Conservation (phyloP, 805 yeast genomes). For the Pichia insulana region DNA sequence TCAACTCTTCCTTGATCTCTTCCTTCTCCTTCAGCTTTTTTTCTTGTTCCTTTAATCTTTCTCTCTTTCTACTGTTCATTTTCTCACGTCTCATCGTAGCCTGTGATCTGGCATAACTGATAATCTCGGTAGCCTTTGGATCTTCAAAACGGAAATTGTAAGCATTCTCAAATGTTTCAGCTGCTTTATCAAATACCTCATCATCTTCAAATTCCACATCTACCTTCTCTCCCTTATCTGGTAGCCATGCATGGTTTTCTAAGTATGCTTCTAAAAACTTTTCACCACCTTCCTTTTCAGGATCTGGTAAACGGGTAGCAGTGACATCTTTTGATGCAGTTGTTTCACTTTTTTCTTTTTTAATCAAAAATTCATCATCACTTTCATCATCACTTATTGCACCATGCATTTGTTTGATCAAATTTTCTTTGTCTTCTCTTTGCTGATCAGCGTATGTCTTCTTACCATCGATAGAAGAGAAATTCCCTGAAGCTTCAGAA, state of each 20-base stretch:
- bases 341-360: conserved; percentile 39
- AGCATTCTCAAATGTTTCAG: conserved; percentile 83
- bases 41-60: conserved; percentile 64
- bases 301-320: conserved; percentile 51
- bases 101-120: conserved; percentile 90
- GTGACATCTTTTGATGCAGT: conserved; percentile 14
- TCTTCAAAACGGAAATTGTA: conserved; percentile 95
- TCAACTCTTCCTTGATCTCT: conserved; percentile 51
- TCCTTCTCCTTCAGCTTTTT: conserved; percentile 41
- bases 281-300: conserved; percentile 46
- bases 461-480: conserved; percentile 41
- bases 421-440: conserved; percentile 60
- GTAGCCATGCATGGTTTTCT: conserved; percentile 82
- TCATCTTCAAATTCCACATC: conserved; percentile 49
- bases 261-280: conserved; percentile 69
- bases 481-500: conserved; percentile 42
- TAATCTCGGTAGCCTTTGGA: conserved; percentile 81
- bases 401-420: conserved; percentile 69
- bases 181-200: conserved; percentile 86
- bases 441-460: conserved; percentile 72
- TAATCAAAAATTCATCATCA: conserved; percentile 46
- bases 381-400: conserved; percentile 47
- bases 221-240: conserved; percentile 49
- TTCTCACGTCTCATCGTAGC: conserved; percentile 83
- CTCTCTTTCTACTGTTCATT: conserved; percentile 66